Evolutionary conservation across 1,139 yeast genomes (phyloP).

Genomic region (Kodamaea ohmeri): DNA sequence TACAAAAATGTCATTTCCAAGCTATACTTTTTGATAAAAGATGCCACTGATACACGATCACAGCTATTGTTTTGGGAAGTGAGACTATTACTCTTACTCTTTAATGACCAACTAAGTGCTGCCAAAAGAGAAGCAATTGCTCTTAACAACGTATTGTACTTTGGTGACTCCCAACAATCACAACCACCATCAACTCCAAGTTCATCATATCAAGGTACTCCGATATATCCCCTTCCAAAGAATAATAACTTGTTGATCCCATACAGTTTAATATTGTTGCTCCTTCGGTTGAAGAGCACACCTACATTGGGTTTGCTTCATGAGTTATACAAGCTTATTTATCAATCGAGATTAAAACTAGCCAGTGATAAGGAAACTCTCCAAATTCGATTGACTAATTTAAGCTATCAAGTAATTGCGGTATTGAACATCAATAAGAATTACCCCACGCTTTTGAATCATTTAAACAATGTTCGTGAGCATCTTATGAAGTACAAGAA

Average conservation of each 20-base stretch:
- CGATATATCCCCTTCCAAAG: conserved; percentile 38
- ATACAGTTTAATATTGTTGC: conserved; percentile 26
- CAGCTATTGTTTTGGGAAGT: conserved; percentile 37
- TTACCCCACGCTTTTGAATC: conserved; percentile 28
- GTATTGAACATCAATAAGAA: conserved; percentile 32
- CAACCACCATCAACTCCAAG: conserved; percentile 4
- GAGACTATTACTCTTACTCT: conserved; percentile 32
- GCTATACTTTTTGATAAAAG: conserved; percentile 19
- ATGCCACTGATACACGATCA: conserved; percentile 2
- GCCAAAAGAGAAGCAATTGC: conserved; percentile 42
- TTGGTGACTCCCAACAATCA: conserved; percentile 21
- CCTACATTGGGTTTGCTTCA: conserved; percentile 37
- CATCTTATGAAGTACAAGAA: conserved; percentile 14
- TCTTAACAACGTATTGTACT: conserved; percentile 37
- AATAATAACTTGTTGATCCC: conserved; percentile 27
- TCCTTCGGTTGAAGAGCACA: conserved; percentile 37
- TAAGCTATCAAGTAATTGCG: conserved; percentile 35
- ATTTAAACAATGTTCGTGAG: conserved; percentile 22
- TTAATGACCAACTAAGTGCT: conserved; percentile 26
- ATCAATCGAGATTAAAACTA: conserved; percentile 31
- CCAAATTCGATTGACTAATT: conserved; percentile 24
- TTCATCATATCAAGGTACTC: conserved; percentile 11
- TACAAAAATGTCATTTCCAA: conserved; percentile 16
- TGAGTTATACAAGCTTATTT: conserved; percentile 41
- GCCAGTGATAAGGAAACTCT: conserved; percentile 9